Conservation (phyloP, 139 green algal species). For the Haematococcus sp. region DNA sequence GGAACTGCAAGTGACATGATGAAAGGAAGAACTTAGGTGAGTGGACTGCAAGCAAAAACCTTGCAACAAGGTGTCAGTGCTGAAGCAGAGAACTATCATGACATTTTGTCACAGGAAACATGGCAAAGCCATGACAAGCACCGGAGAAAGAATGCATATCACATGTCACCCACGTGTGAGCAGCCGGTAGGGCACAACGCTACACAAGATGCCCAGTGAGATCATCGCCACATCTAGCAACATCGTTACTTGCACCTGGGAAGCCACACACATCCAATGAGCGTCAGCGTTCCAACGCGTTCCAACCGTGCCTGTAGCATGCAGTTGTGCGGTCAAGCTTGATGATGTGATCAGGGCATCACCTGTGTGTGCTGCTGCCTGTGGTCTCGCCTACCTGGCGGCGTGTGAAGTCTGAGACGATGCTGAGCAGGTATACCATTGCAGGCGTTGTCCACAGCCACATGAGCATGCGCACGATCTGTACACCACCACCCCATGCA, state of each 20-base stretch:
- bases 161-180: constrained; percentile 8
- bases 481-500: constrained; percentile 20
- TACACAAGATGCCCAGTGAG: constrained; percentile 17
- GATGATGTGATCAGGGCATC: background rate
- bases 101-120: too few species aligned
- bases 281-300: too few species aligned
- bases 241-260: constrained; percentile 21
- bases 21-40: background rate
- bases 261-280: too few species aligned
- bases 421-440: constrained; percentile 53
- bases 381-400: constrained; percentile 14
- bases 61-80: too few species aligned
- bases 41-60: too few species aligned
- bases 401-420: constrained; percentile 40
- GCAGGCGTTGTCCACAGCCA: constrained; percentile 40
- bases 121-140: too few species aligned
- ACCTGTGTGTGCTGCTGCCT: background rate
- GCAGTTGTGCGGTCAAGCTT: too few species aligned
- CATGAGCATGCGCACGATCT: constrained; percentile 33
- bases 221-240: constrained; percentile 27
- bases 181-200: constrained; percentile 10
- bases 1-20: background rate
- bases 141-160: background rate
- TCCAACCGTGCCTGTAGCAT: too few species aligned
- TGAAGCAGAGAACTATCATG: too few species aligned